phyloP scores from a whole-genome alignment of 1,284 basidiomycete genomes.

The Cryptococcus sp. region DNA sequence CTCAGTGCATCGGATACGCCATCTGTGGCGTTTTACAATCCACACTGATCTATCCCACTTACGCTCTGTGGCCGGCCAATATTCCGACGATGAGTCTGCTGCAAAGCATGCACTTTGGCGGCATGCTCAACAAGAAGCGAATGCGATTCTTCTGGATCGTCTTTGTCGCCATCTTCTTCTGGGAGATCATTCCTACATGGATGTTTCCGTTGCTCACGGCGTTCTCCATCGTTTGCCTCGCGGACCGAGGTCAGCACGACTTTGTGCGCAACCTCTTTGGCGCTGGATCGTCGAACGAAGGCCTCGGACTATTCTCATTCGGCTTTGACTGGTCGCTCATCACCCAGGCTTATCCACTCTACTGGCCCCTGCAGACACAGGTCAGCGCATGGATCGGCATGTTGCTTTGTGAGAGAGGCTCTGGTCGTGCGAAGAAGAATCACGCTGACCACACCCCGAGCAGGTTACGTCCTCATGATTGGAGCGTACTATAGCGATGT shows the following conservation, averaged over 20 bases:
- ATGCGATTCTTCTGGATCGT: constrained; percentile 62
- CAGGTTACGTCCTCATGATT: constrained; percentile 15
- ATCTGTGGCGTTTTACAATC: constrained; percentile 65
- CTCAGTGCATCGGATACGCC: constrained; percentile 65
- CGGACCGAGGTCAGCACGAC: constrained; percentile 56
- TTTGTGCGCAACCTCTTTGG: constrained; percentile 65
- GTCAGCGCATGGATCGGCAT: constrained; percentile 56
- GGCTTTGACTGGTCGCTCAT: constrained; percentile 66
- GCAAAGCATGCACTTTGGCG: constrained; percentile 61
- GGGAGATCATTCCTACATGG: constrained; percentile 39
- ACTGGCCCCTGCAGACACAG: constrained; percentile 60
- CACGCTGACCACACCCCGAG: not conserved
- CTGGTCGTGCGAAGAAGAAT: not conserved
- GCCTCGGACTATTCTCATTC: constrained; percentile 58
- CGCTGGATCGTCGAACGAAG: constrained; percentile 61
- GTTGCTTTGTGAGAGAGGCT: constrained; percentile 32
- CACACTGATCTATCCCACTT: constrained; percentile 66
- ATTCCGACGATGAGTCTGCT: constrained; percentile 59
- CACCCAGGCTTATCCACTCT: constrained; percentile 58
- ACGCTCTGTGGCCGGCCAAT: constrained; percentile 48
- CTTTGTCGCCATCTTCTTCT: constrained; percentile 59
- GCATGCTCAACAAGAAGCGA: constrained; percentile 57
- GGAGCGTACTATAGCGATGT: constrained; percentile 58
- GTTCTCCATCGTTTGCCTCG: constrained; percentile 63
- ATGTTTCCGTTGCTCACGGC: constrained; percentile 55